phyloP scores from a whole-genome alignment of 352 stramenopile species.

The Globisporangium yorkense region DNA sequence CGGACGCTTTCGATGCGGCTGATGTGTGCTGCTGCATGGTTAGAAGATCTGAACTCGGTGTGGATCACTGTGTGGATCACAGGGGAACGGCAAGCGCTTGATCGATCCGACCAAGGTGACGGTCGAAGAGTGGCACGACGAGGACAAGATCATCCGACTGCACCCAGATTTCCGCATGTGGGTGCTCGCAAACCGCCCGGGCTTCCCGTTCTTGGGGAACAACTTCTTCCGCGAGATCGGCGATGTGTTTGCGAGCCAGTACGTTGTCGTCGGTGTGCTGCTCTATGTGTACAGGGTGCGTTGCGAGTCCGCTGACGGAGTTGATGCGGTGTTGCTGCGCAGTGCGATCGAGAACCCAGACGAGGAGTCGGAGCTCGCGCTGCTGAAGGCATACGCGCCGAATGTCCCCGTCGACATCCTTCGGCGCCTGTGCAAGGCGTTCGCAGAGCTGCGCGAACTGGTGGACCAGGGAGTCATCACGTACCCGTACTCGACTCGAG shows the following conservation, averaged over 20 bases:
- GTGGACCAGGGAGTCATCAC: conserved; percentile 87
- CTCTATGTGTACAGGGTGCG: neutral
- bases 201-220: conserved; percentile 96
- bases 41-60: neutral
- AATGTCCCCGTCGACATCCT: conserved; percentile 76
- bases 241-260: conserved; percentile 92
- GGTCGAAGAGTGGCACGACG: conserved; percentile 53
- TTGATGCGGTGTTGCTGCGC: neutral
- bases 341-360: conserved; percentile 90
- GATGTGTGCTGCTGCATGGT: neutral
- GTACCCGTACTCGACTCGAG: conserved; percentile 94
- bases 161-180: conserved; percentile 93
- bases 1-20: neutral
- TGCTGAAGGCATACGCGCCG: conserved; percentile 90
- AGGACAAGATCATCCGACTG: conserved; percentile 84
- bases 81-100: conserved; percentile 86
- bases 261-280: conserved; percentile 10
- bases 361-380: conserved; percentile 82
- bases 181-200: conserved; percentile 94
- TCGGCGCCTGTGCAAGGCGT: conserved; percentile 77
- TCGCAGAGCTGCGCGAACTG: conserved; percentile 86
- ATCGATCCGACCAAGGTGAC: conserved; percentile 65
- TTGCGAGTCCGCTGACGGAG: neutral
- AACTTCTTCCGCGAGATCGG: conserved; percentile 93
- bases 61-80: neutral